Conservation (phyloP, 1,139 yeast species). For the Yamadazyma blattariae region DNA sequence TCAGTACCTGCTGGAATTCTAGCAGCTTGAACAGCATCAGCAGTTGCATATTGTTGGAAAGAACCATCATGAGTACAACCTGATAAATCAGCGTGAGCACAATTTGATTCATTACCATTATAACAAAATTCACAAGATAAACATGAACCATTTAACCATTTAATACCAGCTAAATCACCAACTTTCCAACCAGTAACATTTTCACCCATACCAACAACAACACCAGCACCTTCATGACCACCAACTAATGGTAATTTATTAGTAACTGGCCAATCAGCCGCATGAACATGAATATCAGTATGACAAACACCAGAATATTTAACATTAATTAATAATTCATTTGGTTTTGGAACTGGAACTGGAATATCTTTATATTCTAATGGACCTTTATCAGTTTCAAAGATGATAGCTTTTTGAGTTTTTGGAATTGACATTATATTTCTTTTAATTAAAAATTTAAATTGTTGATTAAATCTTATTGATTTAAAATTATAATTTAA, state of each 20-base stretch:
- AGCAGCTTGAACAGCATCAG: conserved; percentile 86
- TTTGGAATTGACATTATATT: conserved; percentile 31
- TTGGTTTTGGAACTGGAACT: conserved; percentile 67
- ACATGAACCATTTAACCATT: conserved; percentile 76
- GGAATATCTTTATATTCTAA: conserved; percentile 61
- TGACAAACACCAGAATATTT: conserved; percentile 80
- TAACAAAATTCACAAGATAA: conserved; percentile 68
- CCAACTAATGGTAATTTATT: conserved; percentile 72
- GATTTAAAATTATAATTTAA: no score
- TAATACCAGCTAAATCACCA: conserved; percentile 73
- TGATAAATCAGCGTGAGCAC: conserved; percentile 65
- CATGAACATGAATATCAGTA: conserved; percentile 79
- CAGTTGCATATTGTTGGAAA: conserved; percentile 78
- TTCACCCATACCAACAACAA: conserved; percentile 67
- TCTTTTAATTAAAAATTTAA: no score
- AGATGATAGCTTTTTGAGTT: conserved; percentile 38
- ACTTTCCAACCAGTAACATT: conserved; percentile 64
- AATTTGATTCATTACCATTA: conserved; percentile 62
- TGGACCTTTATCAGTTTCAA: conserved; percentile 39
- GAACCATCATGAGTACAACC: conserved; percentile 83
- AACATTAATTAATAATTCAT: conserved; percentile 63
- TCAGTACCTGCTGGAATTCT: conserved; percentile 68
- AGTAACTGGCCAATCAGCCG: conserved; percentile 71
- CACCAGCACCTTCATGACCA: conserved; percentile 85
- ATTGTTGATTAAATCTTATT: no score